These are phyloP conservation scores for Phlegmacium glaucopus DNA, from an alignment of 768 basidiomycete species.

Conservation along the genomic window DNA sequence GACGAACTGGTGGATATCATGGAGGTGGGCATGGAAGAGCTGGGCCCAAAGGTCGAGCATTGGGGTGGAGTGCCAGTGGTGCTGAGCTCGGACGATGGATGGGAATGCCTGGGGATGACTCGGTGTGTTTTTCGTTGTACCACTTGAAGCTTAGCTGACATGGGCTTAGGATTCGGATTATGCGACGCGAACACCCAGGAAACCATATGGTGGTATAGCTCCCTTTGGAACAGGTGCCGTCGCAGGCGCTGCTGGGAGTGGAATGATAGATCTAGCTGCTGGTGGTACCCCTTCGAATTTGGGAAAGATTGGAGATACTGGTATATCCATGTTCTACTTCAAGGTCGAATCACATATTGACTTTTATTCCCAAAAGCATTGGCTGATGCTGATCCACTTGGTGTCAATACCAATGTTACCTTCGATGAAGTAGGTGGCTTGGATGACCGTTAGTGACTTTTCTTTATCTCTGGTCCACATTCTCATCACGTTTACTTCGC, in stretches of 20 bases:
- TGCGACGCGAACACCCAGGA: slow-evolving; percentile 62
- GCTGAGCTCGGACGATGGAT: slow-evolving; percentile 78
- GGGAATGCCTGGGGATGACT: slow-evolving; percentile 71
- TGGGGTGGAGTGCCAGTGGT: slow-evolving; percentile 78
- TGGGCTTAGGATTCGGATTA: slow-evolving; percentile 66
- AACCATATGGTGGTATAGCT: slow-evolving; percentile 51
- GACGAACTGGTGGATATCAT: slow-evolving; percentile 31
- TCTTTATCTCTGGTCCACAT: not conserved
- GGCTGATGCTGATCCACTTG: slow-evolving; percentile 94
- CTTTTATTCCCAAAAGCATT: slow-evolving; percentile 47
- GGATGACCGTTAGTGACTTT: slow-evolving; percentile 71
- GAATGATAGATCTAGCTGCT: slow-evolving; percentile 64
- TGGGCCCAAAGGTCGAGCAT: slow-evolving; percentile 34
- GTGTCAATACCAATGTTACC: slow-evolving; percentile 88
- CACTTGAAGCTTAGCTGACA: not conserved
- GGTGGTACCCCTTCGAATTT: slow-evolving; percentile 83
- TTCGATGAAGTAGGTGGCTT: slow-evolving; percentile 97
- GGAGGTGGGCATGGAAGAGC: slow-evolving; percentile 15
- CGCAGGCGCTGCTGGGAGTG: slow-evolving; percentile 47
- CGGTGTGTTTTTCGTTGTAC: slow-evolving; percentile 36
- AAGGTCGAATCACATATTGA: slow-evolving; percentile 11
- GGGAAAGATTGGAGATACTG: slow-evolving; percentile 79
- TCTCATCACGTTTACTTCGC: not conserved
- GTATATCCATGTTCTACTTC: slow-evolving; percentile 33
- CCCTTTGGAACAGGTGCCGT: slow-evolving; percentile 53